Evolutionary conservation across 1,284 basidiomycete genomes (phyloP), one percentile per base, ranked within the genome.

Genomic region (Calocybe gambosa): DNA sequence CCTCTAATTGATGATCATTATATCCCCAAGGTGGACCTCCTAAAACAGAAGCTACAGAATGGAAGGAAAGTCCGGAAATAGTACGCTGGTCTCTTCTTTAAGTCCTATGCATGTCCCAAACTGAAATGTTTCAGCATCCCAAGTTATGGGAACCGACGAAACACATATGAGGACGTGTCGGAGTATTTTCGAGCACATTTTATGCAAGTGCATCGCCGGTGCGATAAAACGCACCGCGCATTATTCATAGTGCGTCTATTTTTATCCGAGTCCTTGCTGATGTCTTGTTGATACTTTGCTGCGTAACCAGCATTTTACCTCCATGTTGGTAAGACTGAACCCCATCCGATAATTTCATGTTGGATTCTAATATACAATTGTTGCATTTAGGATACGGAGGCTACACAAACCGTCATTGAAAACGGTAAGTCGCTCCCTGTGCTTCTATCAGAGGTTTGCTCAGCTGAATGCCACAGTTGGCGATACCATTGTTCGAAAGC

Each of bases 181-280:
- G 78, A 83, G 49, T 89, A 89, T 60, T 89, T 89, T 68, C 77
- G 81, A 29, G 78, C 82, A 20, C 87, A 89, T 59, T 89, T 89
- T 58, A 68, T 82, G 36, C 82, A 85, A 56, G 80, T 80, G 16
- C 84, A 89, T 62, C 70, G 75, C 56, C 72, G 77, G 53, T 80
- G 82, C 54, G 82, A 85, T 58, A 64, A 72, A 21, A 73, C 75
- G 4, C 70, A 71, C 49, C 71, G 85, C 34, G 70, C 71, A 39
- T 65, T 88, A 12, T 86, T 79, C 58, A 40, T 48, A 20, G 54
- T 55, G 40, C 23, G 48, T 45, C n/a, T 28, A 5, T 26, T 8
- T 35, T 39, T n/a, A n/a, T n/a, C n/a, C n/a, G 31, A 45, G 21
- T 19, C 15, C 28, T 18, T 3, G 13, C 26, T 25, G 2, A 16